Evolutionary conservation across 805 yeast species (phyloP).

Genomic region (baker's yeast (Saccharomyces cerevisiae)): DNA sequence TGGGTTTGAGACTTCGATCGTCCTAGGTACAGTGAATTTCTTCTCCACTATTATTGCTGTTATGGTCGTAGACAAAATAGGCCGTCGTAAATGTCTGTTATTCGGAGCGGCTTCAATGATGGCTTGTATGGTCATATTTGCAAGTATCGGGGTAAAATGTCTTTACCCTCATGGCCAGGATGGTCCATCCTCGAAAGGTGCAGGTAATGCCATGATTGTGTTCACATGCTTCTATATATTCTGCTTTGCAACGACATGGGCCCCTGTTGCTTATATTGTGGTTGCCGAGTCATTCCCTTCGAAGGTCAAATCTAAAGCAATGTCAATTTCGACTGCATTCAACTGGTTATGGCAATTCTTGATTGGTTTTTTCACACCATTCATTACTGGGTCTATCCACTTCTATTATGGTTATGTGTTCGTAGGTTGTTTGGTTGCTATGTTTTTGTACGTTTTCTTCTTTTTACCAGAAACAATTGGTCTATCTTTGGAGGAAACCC

Average conservation of each 20-base stretch:
- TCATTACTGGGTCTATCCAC: slow-evolving; percentile 50
- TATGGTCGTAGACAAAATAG: slow-evolving; percentile 45
- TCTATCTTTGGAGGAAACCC: slow-evolving; percentile 63
- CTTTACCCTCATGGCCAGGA: slow-evolving; percentile 37
- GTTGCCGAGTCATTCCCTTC: slow-evolving; percentile 65
- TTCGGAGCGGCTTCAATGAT: slow-evolving; percentile 44
- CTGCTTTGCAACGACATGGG: slow-evolving; percentile 72
- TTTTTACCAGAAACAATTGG: slow-evolving; percentile 68
- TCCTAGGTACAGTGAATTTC: slow-evolving; percentile 53
- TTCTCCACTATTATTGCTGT: slow-evolving; percentile 47
- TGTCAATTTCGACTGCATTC: slow-evolving; percentile 51
- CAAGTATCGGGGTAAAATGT: slow-evolving; percentile 52
- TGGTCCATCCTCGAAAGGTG: slow-evolving; percentile 38
- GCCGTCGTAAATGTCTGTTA: slow-evolving; percentile 42
- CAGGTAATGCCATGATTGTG: slow-evolving; percentile 66
- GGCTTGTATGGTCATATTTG: slow-evolving; percentile 40
- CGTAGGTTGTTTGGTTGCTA: slow-evolving; percentile 43
- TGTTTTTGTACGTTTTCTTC: slow-evolving; percentile 55
- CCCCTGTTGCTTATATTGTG: slow-evolving; percentile 58
- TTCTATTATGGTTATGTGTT: slow-evolving; percentile 57
- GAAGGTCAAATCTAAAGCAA: slow-evolving; percentile 53
- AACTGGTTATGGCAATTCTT: slow-evolving; percentile 64
- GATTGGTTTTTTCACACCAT: slow-evolving; percentile 61
- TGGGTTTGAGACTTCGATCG: slow-evolving; percentile 51
- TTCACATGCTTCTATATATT: slow-evolving; percentile 62